phyloP scores from a whole-genome alignment of 305 asterid genomes.

The Solanum chacoense region DNA sequence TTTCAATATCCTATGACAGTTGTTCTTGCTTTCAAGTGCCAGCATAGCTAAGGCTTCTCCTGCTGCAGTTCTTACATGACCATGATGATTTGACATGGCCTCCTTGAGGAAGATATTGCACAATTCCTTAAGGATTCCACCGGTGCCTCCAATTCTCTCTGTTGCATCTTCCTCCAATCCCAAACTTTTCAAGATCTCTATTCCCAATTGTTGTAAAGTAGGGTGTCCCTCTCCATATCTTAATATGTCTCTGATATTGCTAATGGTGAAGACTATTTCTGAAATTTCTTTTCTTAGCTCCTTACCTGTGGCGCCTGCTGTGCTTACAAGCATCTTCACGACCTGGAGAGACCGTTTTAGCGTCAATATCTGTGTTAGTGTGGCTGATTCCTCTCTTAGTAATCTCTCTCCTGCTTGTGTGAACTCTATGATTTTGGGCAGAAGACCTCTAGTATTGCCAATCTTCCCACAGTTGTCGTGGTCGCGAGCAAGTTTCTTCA shows the following conservation, averaged over 20 bases:
- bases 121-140: slow-evolving; percentile 64
- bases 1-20: slow-evolving; percentile 42
- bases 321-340: slow-evolving; percentile 66
- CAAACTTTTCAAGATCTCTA: slow-evolving; percentile 54
- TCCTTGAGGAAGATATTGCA: slow-evolving; percentile 51
- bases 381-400: slow-evolving; percentile 33
- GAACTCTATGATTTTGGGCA: slow-evolving; percentile 75
- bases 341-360: slow-evolving; percentile 75
- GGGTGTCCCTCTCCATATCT: slow-evolving; percentile 59
- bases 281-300: slow-evolving; percentile 73
- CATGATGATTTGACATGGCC: slow-evolving; percentile 12
- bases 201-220: slow-evolving; percentile 53
- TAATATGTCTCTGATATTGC: slow-evolving; percentile 61
- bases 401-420: slow-evolving; percentile 60
- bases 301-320: slow-evolving; percentile 70
- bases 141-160: slow-evolving; percentile 74
- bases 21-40: slow-evolving; percentile 46
- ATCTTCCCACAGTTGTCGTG: slow-evolving; percentile 75
- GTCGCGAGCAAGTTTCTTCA: slow-evolving; percentile 85
- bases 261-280: slow-evolving; percentile 69
- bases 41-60: slow-evolving; percentile 89
- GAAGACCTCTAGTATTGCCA: slow-evolving; percentile 71
- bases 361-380: slow-evolving; percentile 52
- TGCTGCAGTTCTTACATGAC: slow-evolving; percentile 49
- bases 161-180: slow-evolving; percentile 80